Percentiles rank a stretch among this genome's conserved stretches.
These are phyloP conservation scores for Ogataea pini DNA, from an alignment of 805 yeast species.

Conservation along the genomic window DNA sequence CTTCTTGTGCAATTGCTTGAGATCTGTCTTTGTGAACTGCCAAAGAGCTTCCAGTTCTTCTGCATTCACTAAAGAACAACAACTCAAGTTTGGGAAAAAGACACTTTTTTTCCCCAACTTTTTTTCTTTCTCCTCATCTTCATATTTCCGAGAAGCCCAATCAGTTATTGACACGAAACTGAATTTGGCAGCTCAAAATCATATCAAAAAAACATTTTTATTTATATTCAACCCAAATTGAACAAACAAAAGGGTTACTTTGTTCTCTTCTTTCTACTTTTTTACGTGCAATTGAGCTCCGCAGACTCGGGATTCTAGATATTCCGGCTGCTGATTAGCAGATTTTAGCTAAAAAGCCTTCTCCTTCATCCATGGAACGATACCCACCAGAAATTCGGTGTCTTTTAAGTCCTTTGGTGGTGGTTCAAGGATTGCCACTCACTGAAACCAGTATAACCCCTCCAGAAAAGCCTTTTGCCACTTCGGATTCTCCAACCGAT, in stretches of 20 bases:
- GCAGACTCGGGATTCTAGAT: no score
- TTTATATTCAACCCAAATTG: no score
- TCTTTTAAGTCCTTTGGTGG: constrained; percentile 41
- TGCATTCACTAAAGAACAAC: not conserved
- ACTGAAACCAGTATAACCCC: constrained; percentile 12
- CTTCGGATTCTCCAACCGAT: constrained; percentile 13
- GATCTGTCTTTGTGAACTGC: not conserved
- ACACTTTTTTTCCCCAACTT: not conserved
- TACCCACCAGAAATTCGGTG: constrained; percentile 38
- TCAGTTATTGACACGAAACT: not conserved
- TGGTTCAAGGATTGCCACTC: constrained; percentile 44
- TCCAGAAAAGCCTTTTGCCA: not conserved
- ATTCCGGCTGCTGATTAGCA: no score
- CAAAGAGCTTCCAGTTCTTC: not conserved
- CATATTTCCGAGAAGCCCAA: not conserved
- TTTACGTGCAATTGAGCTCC: not conserved
- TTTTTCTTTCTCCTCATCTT: not conserved
- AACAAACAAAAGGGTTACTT: no score
- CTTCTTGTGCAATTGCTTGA: not conserved
- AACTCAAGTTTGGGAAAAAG: not conserved
- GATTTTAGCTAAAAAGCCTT: not conserved
- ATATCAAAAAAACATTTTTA: not conserved
- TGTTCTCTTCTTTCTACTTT: no score
- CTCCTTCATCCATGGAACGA: constrained; percentile 36
- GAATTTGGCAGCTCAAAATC: not conserved